These are phyloP conservation scores for Ceratocystis harringtonii DNA, from an alignment of 2,329 filamentous ascomycete genomes.

Conservation along the genomic window DNA sequence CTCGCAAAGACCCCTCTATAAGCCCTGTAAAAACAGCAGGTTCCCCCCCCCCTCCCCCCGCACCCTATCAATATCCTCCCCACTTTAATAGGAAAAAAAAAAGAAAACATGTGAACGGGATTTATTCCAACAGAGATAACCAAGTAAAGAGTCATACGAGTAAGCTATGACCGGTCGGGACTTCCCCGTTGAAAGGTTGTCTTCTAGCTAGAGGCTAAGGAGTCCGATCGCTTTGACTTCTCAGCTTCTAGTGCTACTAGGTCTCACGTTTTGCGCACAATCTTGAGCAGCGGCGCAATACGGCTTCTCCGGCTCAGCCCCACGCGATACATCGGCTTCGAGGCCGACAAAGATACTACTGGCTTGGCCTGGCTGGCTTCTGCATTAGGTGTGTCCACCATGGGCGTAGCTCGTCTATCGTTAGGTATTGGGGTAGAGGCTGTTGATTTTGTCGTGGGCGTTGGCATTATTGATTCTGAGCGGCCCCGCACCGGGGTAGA, in stretches of 20 bases:
- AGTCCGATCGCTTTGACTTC: not conserved
- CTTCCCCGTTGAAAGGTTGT: not conserved
- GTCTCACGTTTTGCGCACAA: constrained; percentile 28
- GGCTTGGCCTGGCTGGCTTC: constrained; percentile 14
- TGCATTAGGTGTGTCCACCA: constrained; percentile 6
- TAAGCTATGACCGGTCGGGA: not conserved
- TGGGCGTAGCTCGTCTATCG: not conserved
- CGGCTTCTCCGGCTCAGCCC: constrained; percentile 36
- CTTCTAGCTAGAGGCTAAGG: not conserved
- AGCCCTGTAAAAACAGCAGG: not conserved
- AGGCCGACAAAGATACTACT: not conserved
- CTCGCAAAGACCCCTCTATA: not conserved
- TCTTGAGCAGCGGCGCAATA: constrained; percentile 38
- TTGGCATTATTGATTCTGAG: constrained; percentile 5
- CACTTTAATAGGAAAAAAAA: not conserved
- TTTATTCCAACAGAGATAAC: not conserved
- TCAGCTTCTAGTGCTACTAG: not conserved
- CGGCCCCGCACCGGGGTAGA: not conserved
- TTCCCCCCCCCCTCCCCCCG: not conserved
- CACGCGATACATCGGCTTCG: constrained; percentile 32
- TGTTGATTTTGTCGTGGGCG: not conserved
- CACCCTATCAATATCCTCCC: not conserved
- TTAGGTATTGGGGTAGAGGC: not conserved
- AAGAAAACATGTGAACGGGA: not conserved
- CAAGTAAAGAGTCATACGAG: not conserved